A percentile compares a stretch with the other conserved stretches of the same genome.
These are phyloP conservation scores for Hymenoscyphus salicellus DNA, from an alignment of 2,329 filamentous ascomycete species.

Conservation along the genomic window DNA sequence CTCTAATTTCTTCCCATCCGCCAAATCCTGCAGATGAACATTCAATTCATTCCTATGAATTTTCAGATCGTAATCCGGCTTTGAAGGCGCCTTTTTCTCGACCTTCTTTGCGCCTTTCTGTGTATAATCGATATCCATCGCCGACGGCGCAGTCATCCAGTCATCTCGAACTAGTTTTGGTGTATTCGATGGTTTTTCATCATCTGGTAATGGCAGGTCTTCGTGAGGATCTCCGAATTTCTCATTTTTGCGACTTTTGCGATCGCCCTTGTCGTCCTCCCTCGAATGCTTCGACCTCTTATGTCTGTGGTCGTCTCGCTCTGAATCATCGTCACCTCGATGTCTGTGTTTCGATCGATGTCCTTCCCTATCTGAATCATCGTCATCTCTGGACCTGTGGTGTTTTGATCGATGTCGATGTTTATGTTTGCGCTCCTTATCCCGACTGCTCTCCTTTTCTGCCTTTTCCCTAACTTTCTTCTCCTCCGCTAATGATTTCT, in stretches of 20 bases:
- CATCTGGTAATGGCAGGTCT: constrained; percentile 51
- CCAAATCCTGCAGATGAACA: constrained; percentile 51
- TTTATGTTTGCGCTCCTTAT: constrained; percentile 39
- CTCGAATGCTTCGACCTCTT: constrained; percentile 55
- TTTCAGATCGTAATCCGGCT: constrained; percentile 35
- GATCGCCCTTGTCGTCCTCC: constrained; percentile 38
- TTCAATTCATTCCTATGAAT: constrained; percentile 83
- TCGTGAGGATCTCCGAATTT: constrained; percentile 49
- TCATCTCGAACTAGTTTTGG: constrained; percentile 62
- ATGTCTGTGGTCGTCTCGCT: constrained; percentile 56
- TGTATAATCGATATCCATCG: constrained; percentile 80
- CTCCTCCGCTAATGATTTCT: constrained; percentile 68
- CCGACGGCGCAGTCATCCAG: constrained; percentile 91
- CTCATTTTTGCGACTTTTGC: constrained; percentile 35
- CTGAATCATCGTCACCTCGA: constrained; percentile 40
- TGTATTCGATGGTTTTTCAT: constrained; percentile 41
- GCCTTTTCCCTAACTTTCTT: constrained; percentile 52
- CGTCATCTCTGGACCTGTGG: constrained; percentile 31
- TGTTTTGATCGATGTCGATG: constrained; percentile 37
- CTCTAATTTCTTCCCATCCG: constrained; percentile 8
- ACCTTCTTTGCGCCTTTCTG: constrained; percentile 56
- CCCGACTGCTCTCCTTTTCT: constrained; percentile 46
- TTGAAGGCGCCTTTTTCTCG: constrained; percentile 42
- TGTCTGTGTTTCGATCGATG: constrained; percentile 16
- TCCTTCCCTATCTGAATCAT: constrained; percentile 23